Evolutionary conservation across 129 eudicot species (phyloP), one percentile per base, ranked within the genome.

Genomic region (Flaveria trinervia): DNA sequence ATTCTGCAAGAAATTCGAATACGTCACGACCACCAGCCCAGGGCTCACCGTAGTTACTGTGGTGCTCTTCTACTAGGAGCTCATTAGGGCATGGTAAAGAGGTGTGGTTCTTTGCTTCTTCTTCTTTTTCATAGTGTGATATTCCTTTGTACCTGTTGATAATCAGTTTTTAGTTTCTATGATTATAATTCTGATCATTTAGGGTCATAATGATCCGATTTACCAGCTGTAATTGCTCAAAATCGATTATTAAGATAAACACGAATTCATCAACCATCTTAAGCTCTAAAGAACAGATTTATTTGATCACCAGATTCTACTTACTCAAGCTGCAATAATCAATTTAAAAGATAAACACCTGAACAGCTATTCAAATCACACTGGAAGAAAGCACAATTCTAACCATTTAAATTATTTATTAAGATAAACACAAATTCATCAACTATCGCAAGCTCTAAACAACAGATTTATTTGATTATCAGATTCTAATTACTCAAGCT

Each of bases 21-120:
- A 93, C 93, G 33, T 93, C 98, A 52, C 98, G 69, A 3, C 98
- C 98, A 43, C 98, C 98, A 0, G 98, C 98, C 98, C 98, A 93
- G 18, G 98, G 98, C 85, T 93, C 98, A 44, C 98, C 98, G 26
- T 93, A 93, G 83, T 93, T 90, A 91, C 98, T 93, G 78, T 93
- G 98, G 87, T 93, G 98, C 80, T 93, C 87, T 82, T 93, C 98
- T 51, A 93, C 98, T 14, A 93, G 30, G 30, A 93, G 93, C 60
- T 93, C 98, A 25, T 89, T 89, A 2, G 98, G 98, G 67, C 98
- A 93, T 14, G 96, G 97, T 6, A 93, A 85, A 72, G 96, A 89
- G n/a, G 98, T 93, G 87, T 90, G 97, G 80, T 90, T 93, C 57
- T 84, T 83, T 66, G 90, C 87, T 77, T 82, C 92, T 33, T 87